Conservation (phyloP, 169 alveolate genomes). For the Cryptosporidium ubiquitum region DNA sequence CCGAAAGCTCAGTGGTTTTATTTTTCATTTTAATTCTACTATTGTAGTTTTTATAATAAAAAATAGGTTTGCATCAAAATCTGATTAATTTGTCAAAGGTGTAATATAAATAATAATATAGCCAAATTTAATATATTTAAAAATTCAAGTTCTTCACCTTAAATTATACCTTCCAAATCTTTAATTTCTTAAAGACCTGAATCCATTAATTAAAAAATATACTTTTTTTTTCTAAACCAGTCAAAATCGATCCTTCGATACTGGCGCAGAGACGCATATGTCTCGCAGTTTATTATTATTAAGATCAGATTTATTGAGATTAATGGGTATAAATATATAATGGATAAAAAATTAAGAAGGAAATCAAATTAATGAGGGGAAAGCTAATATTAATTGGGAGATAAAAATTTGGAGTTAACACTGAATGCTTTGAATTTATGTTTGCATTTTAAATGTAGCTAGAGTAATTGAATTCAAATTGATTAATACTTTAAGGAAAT, state of each 20-base stretch:
- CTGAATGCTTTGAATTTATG: not conserved
- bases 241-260: constrained; percentile 2
- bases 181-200: not conserved
- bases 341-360: not conserved
- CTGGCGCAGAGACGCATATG: not conserved
- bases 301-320: not conserved
- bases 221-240: not conserved
- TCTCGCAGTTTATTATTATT: not conserved
- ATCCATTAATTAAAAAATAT: not conserved
- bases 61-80: not conserved
- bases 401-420: too few species aligned
- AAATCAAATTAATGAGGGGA: not conserved
- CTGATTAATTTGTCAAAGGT: not conserved
- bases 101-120: not conserved
- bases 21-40: not conserved
- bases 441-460: not conserved
- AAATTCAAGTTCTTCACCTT: not conserved
- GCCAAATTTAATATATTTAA: not conserved
- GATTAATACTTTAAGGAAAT: too few species aligned
- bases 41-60: not conserved
- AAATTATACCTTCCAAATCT: not conserved
- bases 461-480: not conserved
- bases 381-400: not conserved
- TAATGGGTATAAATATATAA: not conserved
- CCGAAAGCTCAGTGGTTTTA: not conserved